A percentile compares a stretch with the other conserved stretches of the same genome.
These are phyloP conservation scores for Trypanosoma boissoni DNA, from an alignment of 208 protist species.

Conservation along the genomic window DNA sequence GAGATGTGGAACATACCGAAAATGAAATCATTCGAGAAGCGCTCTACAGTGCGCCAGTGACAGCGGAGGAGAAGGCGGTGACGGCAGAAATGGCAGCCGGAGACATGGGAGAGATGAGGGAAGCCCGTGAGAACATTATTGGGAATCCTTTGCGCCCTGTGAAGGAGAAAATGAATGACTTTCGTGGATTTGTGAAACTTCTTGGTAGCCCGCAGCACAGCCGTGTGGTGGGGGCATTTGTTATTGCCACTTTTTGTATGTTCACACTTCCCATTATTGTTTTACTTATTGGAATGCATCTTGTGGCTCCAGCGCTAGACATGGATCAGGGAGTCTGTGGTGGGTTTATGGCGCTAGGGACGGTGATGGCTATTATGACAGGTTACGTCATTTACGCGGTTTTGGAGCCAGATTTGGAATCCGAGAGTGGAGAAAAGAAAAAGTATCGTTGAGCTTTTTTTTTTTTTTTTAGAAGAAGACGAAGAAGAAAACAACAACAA, in stretches of 20 bases:
- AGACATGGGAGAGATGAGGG: constrained; percentile 34
- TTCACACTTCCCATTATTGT: constrained; percentile 63
- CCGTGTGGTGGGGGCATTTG: constrained; percentile 45
- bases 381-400: constrained; percentile 70
- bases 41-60: constrained; percentile 59
- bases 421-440: constrained; percentile 24
- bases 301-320: constrained; percentile 46
- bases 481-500: background rate
- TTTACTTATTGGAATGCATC: constrained; percentile 56
- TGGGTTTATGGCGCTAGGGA: constrained; percentile 51
- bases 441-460: constrained; percentile 25
- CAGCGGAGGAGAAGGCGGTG: constrained; percentile 22
- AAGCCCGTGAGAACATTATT: constrained; percentile 50
- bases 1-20: constrained; percentile 63
- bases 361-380: constrained; percentile 42
- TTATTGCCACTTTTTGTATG: constrained; percentile 54
- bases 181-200: constrained; percentile 31
- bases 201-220: constrained; percentile 35
- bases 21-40: constrained; percentile 53
- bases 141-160: constrained; percentile 34
- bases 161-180: constrained; percentile 51
- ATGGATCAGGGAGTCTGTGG: constrained; percentile 52
- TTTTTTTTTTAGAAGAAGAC: constrained; percentile 1
- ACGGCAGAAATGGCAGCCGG: constrained; percentile 27
- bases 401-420: constrained; percentile 16